These are phyloP conservation scores for Sporisorium scitamineum DNA, from an alignment of 1,284 basidiomycete genomes.

Conservation along the genomic window DNA sequence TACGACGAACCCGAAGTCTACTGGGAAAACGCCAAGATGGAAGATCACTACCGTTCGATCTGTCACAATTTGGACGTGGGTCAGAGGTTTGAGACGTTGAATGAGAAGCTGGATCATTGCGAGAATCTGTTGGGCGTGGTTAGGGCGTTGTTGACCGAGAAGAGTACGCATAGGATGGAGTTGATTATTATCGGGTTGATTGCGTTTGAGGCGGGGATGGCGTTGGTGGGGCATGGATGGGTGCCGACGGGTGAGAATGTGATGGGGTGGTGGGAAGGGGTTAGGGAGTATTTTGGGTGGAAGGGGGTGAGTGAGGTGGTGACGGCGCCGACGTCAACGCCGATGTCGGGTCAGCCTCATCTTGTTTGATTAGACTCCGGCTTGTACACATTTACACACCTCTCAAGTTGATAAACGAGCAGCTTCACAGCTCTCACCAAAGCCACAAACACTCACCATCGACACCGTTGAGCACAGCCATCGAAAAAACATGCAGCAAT, in stretches of 20 bases:
- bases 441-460: neutral
- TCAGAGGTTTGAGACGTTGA: constrained; percentile 61
- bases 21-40: constrained; percentile 66
- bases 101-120: constrained; percentile 67
- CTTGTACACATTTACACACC: neutral
- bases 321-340: neutral
- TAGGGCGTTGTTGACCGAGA: constrained; percentile 65
- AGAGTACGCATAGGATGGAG: constrained; percentile 66
- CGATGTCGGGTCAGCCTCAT: neutral
- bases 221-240: constrained; percentile 60
- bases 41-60: constrained; percentile 64
- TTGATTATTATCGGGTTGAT: constrained; percentile 64
- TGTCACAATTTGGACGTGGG: constrained; percentile 63
- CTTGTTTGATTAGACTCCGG: neutral
- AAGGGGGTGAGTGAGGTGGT: neutral
- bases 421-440: neutral
- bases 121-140: constrained; percentile 64
- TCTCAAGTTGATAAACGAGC: neutral
- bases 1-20: constrained; percentile 68
- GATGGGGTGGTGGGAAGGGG: constrained; percentile 14
- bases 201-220: constrained; percentile 60
- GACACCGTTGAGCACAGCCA: neutral
- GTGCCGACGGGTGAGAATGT: constrained; percentile 48
- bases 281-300: constrained; percentile 7
- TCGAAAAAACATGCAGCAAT: neutral